These are phyloP conservation scores for Cytospora mali DNA, from an alignment of 2,329 filamentous ascomycete species.

Conservation along the genomic window DNA sequence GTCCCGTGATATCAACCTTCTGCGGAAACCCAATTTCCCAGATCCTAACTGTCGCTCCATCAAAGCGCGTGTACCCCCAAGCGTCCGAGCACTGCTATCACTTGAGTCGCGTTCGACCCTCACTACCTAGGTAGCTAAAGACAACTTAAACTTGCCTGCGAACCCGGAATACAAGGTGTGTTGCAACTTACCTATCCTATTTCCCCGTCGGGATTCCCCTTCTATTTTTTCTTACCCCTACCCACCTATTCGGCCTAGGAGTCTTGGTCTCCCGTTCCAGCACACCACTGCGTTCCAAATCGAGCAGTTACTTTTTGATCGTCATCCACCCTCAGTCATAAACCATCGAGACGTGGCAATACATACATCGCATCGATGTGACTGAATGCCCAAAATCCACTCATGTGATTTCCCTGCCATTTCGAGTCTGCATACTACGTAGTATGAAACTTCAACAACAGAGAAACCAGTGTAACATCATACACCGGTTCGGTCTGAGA, in stretches of 20 bases:
- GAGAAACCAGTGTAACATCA: not conserved
- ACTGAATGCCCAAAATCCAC: conserved; percentile 22
- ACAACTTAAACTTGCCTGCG: not conserved
- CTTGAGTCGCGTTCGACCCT: not conserved
- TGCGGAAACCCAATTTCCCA: conserved; percentile 46
- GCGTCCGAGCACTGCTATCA: conserved; percentile 23
- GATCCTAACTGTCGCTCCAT: conserved; percentile 37
- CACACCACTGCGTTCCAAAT: conserved; percentile 5
- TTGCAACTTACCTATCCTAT: conserved; percentile 10
- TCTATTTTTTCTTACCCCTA: conserved; percentile 8
- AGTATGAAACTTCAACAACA: not conserved
- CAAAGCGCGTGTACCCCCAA: conserved; percentile 30
- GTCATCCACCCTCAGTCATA: not conserved
- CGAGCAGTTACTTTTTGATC: conserved; percentile 2
- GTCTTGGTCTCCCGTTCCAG: conserved; percentile 7
- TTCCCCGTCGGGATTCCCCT: conserved; percentile 6
- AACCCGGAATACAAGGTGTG: not conserved
- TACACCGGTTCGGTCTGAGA: not conserved
- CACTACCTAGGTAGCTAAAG: not conserved
- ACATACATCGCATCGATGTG: not conserved
- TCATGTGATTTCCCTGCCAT: conserved; percentile 5
- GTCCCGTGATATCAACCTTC: conserved; percentile 56
- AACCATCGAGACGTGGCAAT: not conserved
- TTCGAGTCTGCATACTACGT: not conserved
- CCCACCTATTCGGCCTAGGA: conserved; percentile 13